phyloP scores from a whole-genome alignment of 345 rosid species.

The Eucalyptus rudis region DNA sequence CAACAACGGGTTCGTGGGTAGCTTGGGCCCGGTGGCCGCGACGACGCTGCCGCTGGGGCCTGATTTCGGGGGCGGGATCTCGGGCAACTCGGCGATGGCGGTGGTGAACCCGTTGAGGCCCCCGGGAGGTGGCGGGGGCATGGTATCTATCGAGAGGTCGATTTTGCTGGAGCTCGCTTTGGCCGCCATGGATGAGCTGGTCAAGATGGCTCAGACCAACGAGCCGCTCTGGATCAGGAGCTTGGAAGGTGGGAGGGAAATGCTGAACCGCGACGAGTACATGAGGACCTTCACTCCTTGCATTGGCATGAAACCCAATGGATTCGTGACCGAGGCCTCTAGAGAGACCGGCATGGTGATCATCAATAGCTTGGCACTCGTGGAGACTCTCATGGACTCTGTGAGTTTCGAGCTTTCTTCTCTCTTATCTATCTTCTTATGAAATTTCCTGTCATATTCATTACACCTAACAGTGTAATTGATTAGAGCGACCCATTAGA shows the following conservation, averaged over 20 bases:
- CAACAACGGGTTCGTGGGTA: constrained; percentile 39
- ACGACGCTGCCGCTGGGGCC: constrained; percentile 37
- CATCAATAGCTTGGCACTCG: constrained; percentile 82
- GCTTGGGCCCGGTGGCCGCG: constrained; percentile 15
- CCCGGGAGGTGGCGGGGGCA: constrained; percentile 32
- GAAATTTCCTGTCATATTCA: background rate
- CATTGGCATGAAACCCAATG: constrained; percentile 53
- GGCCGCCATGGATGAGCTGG: constrained; percentile 79
- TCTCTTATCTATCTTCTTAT: background rate
- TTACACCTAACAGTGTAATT: background rate
- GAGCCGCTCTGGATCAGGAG: constrained; percentile 70
- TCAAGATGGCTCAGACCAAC: constrained; percentile 69
- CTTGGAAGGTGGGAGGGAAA: constrained; percentile 47
- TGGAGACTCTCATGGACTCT: constrained; percentile 89
- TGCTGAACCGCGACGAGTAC: constrained; percentile 66
- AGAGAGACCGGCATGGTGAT: constrained; percentile 75
- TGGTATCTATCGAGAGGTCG: constrained; percentile 49
- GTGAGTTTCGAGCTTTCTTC: constrained; percentile 16
- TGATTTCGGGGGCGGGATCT: constrained; percentile 41
- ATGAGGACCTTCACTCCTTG: constrained; percentile 43
- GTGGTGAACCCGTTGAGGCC: constrained; percentile 9
- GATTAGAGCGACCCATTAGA: background rate
- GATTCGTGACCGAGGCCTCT: constrained; percentile 78
- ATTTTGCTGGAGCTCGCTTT: constrained; percentile 74
- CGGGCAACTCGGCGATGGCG: constrained; percentile 19